These are phyloP conservation scores for Neonectria coccinea DNA, from an alignment of 2,329 filamentous ascomycete species.

Conservation along the genomic window DNA sequence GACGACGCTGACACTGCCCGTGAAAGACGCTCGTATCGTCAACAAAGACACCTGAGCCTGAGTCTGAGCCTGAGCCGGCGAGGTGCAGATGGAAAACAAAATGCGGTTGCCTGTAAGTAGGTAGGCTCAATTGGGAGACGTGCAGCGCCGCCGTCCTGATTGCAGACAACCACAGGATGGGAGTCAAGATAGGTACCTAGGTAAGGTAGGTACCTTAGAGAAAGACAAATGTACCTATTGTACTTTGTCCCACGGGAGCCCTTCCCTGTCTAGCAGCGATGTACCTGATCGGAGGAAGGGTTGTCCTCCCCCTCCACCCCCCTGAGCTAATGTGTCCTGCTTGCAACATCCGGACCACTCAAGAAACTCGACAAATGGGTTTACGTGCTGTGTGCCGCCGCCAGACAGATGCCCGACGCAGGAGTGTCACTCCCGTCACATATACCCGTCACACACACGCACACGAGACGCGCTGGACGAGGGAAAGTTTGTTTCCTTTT, in stretches of 20 bases:
- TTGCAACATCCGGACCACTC: not conserved
- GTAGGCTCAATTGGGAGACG: not conserved
- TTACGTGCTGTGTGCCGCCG: not conserved
- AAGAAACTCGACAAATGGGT: not conserved
- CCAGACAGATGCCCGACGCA: constrained; percentile 30
- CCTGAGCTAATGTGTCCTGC: constrained; percentile 19
- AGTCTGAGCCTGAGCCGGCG: not conserved
- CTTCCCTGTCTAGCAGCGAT: not conserved
- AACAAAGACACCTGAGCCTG: not conserved
- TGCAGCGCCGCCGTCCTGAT: not conserved
- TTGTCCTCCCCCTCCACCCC: not conserved
- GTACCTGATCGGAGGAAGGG: constrained; percentile 3
- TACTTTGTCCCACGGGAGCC: not conserved
- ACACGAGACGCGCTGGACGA: not conserved
- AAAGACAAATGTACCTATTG: too few relatives aligned
- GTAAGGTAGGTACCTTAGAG: too few relatives aligned
- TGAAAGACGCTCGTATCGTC: not conserved
- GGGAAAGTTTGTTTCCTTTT: not conserved
- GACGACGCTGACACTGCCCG: not conserved
- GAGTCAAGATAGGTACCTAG: too few relatives aligned
- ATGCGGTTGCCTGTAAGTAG: constrained; percentile 3
- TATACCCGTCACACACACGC: not conserved
- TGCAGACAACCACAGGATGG: too few relatives aligned
- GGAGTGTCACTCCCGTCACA: constrained; percentile 26
- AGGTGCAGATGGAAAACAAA: not conserved